These are phyloP conservation scores for Carex cristatella DNA, from an alignment of 176 grass and related monocot genomes.

Conservation along the genomic window DNA sequence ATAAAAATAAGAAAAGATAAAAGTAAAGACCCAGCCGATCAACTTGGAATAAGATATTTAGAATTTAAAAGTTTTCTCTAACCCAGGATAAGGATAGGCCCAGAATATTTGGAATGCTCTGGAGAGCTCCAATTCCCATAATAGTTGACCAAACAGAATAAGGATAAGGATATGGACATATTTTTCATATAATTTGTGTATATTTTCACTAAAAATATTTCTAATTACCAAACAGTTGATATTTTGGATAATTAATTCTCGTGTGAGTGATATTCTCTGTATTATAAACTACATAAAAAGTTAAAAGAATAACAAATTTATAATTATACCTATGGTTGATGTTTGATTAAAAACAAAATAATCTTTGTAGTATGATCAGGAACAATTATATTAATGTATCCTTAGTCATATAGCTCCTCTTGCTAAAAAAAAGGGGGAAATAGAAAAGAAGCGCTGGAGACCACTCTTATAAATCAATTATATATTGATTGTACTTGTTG, in stretches of 20 bases:
- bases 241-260: no score
- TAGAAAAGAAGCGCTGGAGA: background rate
- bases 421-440: background rate
- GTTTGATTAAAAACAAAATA: background rate
- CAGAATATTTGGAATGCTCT: background rate
- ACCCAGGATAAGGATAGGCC: background rate
- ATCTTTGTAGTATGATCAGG: background rate
- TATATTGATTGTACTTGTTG: background rate
- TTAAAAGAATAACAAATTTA: no score
- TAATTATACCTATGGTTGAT: background rate
- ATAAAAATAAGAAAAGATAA: background rate
- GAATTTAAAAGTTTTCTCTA: background rate
- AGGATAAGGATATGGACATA: background rate
- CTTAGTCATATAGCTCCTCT: no score
- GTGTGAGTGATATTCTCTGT: no score
- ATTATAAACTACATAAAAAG: no score
- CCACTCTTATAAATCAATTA: background rate
- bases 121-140: no score
- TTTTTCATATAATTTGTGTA: background rate
- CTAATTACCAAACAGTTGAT: no score
- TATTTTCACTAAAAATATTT: background rate
- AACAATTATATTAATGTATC: no score
- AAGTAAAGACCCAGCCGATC: background rate
- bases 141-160: no score
- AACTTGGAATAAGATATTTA: background rate